Conservation (phyloP, 768 basidiomycete species). For the Amanita inopinata region DNA sequence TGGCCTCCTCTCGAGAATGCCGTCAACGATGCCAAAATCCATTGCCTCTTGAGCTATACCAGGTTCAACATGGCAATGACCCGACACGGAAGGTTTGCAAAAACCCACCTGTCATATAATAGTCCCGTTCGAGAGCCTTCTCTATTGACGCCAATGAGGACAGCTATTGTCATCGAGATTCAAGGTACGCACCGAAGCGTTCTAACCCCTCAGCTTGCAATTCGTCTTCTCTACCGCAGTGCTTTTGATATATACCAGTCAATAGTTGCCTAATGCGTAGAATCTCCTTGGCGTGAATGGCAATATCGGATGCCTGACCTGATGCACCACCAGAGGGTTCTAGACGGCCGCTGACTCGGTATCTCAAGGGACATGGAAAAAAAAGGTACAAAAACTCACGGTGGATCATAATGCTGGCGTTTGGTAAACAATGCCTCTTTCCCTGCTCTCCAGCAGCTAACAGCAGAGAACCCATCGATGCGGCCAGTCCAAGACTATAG, state of each 20-base stretch:
- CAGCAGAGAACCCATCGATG: conserved; percentile 92
- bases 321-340: conserved; percentile 96
- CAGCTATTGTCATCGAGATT: conserved; percentile 11
- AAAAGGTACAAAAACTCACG: conserved; percentile 40
- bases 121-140: conserved; percentile 86
- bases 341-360: conserved; percentile 23
- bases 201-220: conserved; percentile 48
- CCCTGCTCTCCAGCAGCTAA: conserved; percentile 88
- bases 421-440: conserved; percentile 85
- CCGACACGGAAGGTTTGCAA: conserved; percentile 11
- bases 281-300: conserved; percentile 96
- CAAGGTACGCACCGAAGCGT: conserved; percentile 60
- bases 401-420: conserved; percentile 97
- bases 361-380: background rate
- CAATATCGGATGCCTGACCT: conserved; percentile 93
- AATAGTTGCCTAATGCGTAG: conserved; percentile 76
- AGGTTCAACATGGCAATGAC: conserved; percentile 14
- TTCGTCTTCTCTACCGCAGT: conserved; percentile 68
- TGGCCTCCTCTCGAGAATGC: conserved; percentile 75
- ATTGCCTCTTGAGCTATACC: conserved; percentile 73
- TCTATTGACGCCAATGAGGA: conserved; percentile 37
- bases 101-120: conserved; percentile 80
- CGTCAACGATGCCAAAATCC: conserved; percentile 89
- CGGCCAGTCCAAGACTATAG: conserved; percentile 91
- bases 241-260: conserved; percentile 83